Evolutionary conservation across 1,284 basidiomycete genomes (phyloP).

Genomic region (Papiliotrema flavescens): DNA sequence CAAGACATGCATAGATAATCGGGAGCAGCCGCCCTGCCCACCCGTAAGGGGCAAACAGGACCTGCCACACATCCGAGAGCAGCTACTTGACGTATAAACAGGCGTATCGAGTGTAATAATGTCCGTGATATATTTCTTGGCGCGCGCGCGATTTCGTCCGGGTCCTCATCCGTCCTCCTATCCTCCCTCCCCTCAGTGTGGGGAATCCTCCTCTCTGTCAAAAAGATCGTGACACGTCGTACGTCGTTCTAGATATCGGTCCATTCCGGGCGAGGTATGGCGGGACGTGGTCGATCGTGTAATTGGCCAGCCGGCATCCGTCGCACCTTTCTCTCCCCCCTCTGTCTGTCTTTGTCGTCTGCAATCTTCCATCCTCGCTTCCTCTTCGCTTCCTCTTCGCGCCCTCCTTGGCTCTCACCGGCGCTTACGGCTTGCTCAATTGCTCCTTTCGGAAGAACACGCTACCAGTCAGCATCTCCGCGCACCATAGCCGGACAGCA

Average conservation of each 20-base stretch:
- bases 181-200: not conserved
- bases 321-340: not conserved
- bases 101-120: not conserved
- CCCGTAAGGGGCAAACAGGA: not conserved
- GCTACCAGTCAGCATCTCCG: conserved; percentile 15
- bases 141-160: not conserved
- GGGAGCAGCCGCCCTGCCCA: not conserved
- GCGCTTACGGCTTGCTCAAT: conserved; percentile 42
- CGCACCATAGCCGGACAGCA: not conserved
- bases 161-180: not conserved
- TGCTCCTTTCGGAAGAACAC: conserved; percentile 67
- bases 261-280: not conserved
- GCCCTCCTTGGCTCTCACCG: not conserved
- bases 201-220: no score
- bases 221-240: no score
- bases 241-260: no score
- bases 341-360: not conserved
- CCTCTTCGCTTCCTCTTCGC: not conserved
- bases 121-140: not conserved
- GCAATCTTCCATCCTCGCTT: not conserved
- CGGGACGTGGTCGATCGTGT: not conserved
- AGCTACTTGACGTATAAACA: no score
- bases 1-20: not conserved
- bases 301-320: not conserved
- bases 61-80: not conserved